Percentiles rank a stretch among this genome's conserved stretches.
These are phyloP conservation scores for Xerocomellus amylosporus DNA, from an alignment of 768 basidiomycete genomes.

Conservation along the genomic window DNA sequence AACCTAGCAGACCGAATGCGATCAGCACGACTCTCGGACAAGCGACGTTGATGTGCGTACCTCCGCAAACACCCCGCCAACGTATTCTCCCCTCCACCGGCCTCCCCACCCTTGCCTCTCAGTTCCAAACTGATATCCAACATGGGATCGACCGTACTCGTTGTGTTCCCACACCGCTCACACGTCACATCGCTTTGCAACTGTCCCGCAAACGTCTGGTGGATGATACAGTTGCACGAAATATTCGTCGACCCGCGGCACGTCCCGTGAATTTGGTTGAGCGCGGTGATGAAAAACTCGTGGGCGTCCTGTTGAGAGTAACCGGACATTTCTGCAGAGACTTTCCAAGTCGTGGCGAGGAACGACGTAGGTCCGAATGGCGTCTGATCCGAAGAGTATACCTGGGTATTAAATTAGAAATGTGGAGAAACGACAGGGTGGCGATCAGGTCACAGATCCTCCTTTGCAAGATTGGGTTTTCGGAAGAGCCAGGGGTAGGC, in stretches of 20 bases:
- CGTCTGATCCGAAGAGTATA: constrained; percentile 53
- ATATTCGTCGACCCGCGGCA: constrained; percentile 72
- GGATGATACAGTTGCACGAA: constrained; percentile 87
- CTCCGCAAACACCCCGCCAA: constrained; percentile 73
- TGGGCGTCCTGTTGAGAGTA: constrained; percentile 96
- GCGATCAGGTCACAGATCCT: neutral
- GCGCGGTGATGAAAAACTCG: constrained; percentile 77
- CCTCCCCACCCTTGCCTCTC: constrained; percentile 49
- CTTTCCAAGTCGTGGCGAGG: constrained; percentile 79
- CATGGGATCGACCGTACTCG: constrained; percentile 82
- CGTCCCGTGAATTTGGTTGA: constrained; percentile 85
- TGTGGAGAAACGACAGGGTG: too few species aligned
- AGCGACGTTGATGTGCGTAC: constrained; percentile 34
- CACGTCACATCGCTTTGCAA: constrained; percentile 89
- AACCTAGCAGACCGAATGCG: constrained; percentile 47
- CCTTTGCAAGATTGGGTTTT: neutral
- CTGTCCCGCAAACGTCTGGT: constrained; percentile 83
- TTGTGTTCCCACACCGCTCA: constrained; percentile 76
- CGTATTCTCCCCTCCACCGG: constrained; percentile 54
- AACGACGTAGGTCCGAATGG: constrained; percentile 83
- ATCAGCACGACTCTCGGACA: neutral
- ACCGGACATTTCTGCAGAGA: constrained; percentile 77
- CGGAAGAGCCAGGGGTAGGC: neutral
- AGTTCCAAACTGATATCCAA: constrained; percentile 89
- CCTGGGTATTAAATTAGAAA: constrained; percentile 31